phyloP scores from a whole-genome alignment of 1,139 yeast genomes.

The Geotrichum phurueaensis region DNA sequence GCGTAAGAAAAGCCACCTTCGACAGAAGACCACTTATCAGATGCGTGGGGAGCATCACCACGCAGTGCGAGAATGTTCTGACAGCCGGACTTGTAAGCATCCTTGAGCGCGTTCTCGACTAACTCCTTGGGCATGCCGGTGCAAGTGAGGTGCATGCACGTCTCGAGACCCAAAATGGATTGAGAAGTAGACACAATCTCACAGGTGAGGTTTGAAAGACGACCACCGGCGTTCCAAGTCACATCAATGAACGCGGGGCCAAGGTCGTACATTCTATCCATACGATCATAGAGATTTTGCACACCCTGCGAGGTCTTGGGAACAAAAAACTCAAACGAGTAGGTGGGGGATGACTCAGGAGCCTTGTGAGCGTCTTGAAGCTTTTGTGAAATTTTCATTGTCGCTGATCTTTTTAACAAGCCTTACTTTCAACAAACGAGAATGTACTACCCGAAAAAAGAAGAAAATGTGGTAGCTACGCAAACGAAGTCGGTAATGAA shows the following conservation, averaged over 20 bases:
- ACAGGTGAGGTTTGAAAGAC: conserved; percentile 69
- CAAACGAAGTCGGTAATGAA: not conserved
- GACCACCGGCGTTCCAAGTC: conserved; percentile 98
- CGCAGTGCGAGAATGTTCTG: conserved; percentile 90
- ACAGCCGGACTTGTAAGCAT: conserved; percentile 88
- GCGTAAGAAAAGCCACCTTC: conserved; percentile 73
- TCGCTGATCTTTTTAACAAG: not conserved
- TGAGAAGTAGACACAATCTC: conserved; percentile 92
- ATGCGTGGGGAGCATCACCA: conserved; percentile 79
- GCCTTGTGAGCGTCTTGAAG: conserved; percentile 34
- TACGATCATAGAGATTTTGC: conserved; percentile 89
- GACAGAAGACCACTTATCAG: conserved; percentile 41
- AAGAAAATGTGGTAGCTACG: not conserved
- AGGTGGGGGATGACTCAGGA: conserved; percentile 43
- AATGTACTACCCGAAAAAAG: not conserved
- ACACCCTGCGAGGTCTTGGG: conserved; percentile 97
- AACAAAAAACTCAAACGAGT: conserved; percentile 95
- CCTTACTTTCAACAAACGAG: not conserved
- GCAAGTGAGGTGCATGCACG: conserved; percentile 97
- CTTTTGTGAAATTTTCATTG: conserved; percentile 40
- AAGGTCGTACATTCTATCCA: conserved; percentile 94
- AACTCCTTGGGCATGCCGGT: conserved; percentile 83
- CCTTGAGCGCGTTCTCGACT: conserved; percentile 77
- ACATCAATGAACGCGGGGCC: conserved; percentile 90
- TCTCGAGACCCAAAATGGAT: conserved; percentile 86